Evolutionary conservation across 2,329 filamentous ascomycete species (phyloP), one percentile per base, ranked within the genome.

Genomic region (Aspergillus pseudoterreus): DNA sequence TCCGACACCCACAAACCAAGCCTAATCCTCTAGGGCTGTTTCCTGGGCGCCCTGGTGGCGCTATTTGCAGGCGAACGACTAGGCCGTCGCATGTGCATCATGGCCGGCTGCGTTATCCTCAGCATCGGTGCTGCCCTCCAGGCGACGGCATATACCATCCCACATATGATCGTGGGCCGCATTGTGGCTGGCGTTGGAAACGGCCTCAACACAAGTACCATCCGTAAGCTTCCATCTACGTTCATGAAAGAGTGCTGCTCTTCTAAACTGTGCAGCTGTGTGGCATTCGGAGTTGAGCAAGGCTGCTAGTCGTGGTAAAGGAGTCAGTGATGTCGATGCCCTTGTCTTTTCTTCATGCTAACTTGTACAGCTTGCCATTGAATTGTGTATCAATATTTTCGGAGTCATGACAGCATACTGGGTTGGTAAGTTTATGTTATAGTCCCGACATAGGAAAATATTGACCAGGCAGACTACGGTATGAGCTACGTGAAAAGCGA

Each of bases 21-120:
- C 14, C 30, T 43, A n/a, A 38, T 43, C 53, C 14, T 49, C 3
- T 50, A 64, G 62, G 82, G 82, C 15, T 84, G 81, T 59, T 83
- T 85, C 62, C 67, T 83, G 43, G 82, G 82, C 24, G 81, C 75
- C 14, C 57, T 66, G 12, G 54, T 75, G 2, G 73, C 76, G n/a
- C 61, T 66, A 11, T 22, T 63, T 42, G 61, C 77, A 22, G 78
- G 78, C 17, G 78, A 81, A 49, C 59, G 50, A 11, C 64, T 80
- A 1, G 78, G 79, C 3, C 66, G 79, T 22, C 77, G 76, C 53
- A 76, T 74, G 49, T 73, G 70, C 21, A 70, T 81, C 43, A 60
- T 80, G 43, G 55, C 77, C 2, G 78, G 77, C 27, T 62, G 58
- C 49, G 54, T 67, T 17, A 60, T 69, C 38, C 55, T 70, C 5